Percentiles rank a stretch among this genome's conserved stretches.
phyloP scores from a whole-genome alignment of 768 basidiomycete genomes.

The Suillus weaverae region DNA sequence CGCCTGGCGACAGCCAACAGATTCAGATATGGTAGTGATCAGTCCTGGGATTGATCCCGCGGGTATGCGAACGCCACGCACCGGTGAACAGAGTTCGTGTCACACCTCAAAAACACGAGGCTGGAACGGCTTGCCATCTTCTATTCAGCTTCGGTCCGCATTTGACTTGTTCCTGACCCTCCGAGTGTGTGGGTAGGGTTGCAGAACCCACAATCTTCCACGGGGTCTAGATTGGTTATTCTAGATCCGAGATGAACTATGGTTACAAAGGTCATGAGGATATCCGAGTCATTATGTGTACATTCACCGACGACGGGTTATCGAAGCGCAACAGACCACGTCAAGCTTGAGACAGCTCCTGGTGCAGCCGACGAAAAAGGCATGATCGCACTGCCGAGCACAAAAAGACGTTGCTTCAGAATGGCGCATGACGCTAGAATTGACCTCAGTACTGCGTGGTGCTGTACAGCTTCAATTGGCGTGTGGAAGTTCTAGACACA shows the following conservation, averaged over 20 bases:
- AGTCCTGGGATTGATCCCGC: conserved; percentile 5
- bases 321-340: background rate
- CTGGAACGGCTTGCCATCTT: conserved; percentile 12
- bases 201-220: conserved; percentile 8
- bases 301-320: background rate
- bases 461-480: background rate
- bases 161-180: conserved; percentile 7
- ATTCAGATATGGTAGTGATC: conserved; percentile 5
- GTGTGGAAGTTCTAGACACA: background rate
- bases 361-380: background rate
- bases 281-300: background rate
- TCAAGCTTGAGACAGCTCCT: background rate
- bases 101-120: conserved; percentile 31
- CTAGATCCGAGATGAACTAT: conserved; percentile 17
- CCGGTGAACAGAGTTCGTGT: conserved; percentile 13
- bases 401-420: background rate
- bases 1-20: conserved; percentile 9
- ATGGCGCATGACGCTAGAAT: background rate
- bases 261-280: background rate
- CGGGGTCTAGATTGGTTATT: conserved; percentile 6
- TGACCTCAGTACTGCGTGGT: background rate
- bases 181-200: conserved; percentile 3
- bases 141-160: conserved; percentile 8
- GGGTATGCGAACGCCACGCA: background rate
- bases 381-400: background rate